These are phyloP conservation scores for Westerdykella ornata DNA, from an alignment of 2,329 filamentous ascomycete species.

Conservation along the genomic window DNA sequence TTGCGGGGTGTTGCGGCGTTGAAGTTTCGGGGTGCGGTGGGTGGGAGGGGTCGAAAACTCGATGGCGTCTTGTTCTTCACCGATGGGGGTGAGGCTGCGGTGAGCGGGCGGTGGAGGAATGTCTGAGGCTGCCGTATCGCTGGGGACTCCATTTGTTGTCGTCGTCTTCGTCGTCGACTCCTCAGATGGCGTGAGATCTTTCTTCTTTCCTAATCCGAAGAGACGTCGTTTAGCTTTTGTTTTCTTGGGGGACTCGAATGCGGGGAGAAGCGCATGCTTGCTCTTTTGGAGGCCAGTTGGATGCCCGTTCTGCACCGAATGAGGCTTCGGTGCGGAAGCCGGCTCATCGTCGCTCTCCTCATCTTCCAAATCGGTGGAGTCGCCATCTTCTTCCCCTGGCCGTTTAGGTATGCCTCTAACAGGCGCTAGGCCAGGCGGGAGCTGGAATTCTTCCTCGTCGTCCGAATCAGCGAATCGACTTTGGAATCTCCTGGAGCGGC, in stretches of 20 bases:
- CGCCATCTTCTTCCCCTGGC: slow-evolving; percentile 51
- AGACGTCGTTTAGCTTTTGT: slow-evolving; percentile 39
- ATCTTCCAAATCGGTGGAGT: slow-evolving; percentile 48
- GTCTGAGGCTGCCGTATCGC: slow-evolving; percentile 8
- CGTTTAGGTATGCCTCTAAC: slow-evolving; percentile 56
- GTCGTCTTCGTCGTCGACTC: slow-evolving; percentile 2
- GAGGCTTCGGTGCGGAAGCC: slow-evolving; percentile 43
- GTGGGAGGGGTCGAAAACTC: slow-evolving; percentile 9
- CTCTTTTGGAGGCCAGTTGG: slow-evolving; percentile 26
- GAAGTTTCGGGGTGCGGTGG: slow-evolving; percentile 40
- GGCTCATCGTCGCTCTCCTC: slow-evolving; percentile 35
- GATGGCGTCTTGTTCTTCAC: slow-evolving; percentile 31
- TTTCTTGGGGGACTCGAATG: slow-evolving; percentile 25
- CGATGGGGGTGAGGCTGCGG: slow-evolving; percentile 30
- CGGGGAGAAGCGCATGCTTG: slow-evolving; percentile 28
- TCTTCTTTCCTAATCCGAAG: slow-evolving; percentile 57
- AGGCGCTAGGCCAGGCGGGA: slow-evolving; percentile 41
- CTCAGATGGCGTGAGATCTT: slow-evolving; percentile 36
- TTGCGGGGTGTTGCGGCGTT: slow-evolving; percentile 41
- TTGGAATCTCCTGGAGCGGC: slow-evolving; percentile 33
- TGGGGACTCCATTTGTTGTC: slow-evolving; percentile 25
- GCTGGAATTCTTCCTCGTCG: slow-evolving; percentile 46
- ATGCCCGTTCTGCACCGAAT: slow-evolving; percentile 17
- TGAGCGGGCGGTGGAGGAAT: slow-evolving; percentile 27
- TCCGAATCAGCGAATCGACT: slow-evolving; percentile 47